Evolutionary conservation across 805 yeast species (phyloP), one percentile per base, ranked within the genome.

Genomic region (Danielia reshetovae): DNA sequence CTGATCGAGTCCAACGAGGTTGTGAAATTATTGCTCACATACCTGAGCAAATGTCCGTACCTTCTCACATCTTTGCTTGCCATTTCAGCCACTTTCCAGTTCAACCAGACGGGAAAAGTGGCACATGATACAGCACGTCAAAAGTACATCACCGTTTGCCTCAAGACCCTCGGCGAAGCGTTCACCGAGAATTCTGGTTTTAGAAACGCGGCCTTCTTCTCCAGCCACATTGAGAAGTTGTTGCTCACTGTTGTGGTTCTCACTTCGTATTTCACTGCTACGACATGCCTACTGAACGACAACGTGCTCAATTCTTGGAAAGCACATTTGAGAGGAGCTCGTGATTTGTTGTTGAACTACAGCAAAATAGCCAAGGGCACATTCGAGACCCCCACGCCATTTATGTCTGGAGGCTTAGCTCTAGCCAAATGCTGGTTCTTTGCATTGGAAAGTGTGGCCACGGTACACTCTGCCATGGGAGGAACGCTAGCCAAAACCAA

Each of bases 1-100:
- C 54, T 58, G 30, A 48, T 59, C 9, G 68, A 59, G 31, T 38
- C 49, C 21, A 65, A 65, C 43, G 63, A 55, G 34, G 68, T 58
- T 16, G 53, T 60, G 14, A 51, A 52, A 29, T 30, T 55, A 15
- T 41, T 55, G 15, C 43, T 55, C 27, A 43, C 41, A 17, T 53
- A 49, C 42, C 47, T 45, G 49, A 33, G 35, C 15, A 38, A 40
- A 8, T 53, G 57, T 32, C 45, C 52, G 15, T 52, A 49, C 31
- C 38, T 55, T 18, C 39, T 55, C 17, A 43, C 54, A 12, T 36
- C 57, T 29, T 34, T 55, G 14, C 39, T 55, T 26, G 56, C 58
- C 23, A 46, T 54, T 16, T 42, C 49, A 30, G 59, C 60, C 22
- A 52, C 56, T n/a, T 53, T 55, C 35, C 51, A 49, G 38, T 53